phyloP scores from a whole-genome alignment of 768 basidiomycete genomes.

The Grammothele lineata region DNA sequence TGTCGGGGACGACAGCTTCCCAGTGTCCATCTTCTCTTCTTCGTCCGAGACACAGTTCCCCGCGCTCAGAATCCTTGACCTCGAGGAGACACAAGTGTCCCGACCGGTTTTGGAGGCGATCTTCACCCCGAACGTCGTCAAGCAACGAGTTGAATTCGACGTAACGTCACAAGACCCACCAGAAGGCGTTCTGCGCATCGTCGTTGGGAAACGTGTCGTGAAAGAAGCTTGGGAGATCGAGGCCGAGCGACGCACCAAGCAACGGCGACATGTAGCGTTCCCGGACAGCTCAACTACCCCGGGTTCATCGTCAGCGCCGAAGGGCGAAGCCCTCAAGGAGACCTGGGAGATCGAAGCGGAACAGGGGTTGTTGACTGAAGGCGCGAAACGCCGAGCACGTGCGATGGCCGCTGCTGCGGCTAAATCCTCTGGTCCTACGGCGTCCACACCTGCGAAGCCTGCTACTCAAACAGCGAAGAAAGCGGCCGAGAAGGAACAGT shows the following conservation, averaged over 20 bases:
- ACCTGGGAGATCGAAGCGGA: slow-evolving; percentile 81
- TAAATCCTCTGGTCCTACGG: slow-evolving; percentile 19
- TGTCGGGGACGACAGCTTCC: slow-evolving; percentile 58
- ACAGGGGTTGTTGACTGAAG: slow-evolving; percentile 70
- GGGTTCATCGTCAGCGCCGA: slow-evolving; percentile 2
- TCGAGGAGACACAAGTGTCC: slow-evolving; percentile 61
- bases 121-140: slow-evolving; percentile 35
- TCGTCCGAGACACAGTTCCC: slow-evolving; percentile 39
- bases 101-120: slow-evolving; percentile 40
- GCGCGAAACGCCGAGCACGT: slow-evolving; percentile 60
- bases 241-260: slow-evolving; percentile 50
- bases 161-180: slow-evolving; percentile 49
- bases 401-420: slow-evolving; percentile 38
- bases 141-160: slow-evolving; percentile 52
- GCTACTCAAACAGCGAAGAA: slow-evolving; percentile 4
- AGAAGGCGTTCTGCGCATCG: slow-evolving; percentile 48
- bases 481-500: slow-evolving; percentile 19
- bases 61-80: slow-evolving; percentile 52
- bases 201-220: slow-evolving; percentile 66
- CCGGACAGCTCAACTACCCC: slow-evolving; percentile 6
- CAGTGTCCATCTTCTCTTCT: slow-evolving; percentile 32
- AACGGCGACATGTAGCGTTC: slow-evolving; percentile 28
- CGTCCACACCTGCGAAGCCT: slow-evolving; percentile 6
- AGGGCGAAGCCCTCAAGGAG: slow-evolving; percentile 47
- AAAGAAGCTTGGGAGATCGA: slow-evolving; percentile 82